These are phyloP conservation scores for Leccinum aurantiacum DNA, from an alignment of 768 basidiomycete species.

Conservation along the genomic window DNA sequence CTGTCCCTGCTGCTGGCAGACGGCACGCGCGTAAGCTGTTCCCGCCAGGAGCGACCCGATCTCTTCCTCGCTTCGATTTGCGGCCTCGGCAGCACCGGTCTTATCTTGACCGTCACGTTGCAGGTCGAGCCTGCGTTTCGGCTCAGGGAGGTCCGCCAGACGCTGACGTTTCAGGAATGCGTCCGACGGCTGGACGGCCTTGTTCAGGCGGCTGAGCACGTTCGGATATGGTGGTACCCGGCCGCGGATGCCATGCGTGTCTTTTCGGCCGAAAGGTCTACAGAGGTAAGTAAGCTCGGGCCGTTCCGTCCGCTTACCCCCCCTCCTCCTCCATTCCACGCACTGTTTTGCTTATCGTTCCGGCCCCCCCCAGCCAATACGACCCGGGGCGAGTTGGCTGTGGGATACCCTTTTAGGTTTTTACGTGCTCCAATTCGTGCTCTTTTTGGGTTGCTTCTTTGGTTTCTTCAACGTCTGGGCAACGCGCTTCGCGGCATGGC, in stretches of 20 bases:
- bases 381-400: slow-evolving; percentile 57
- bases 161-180: slow-evolving; percentile 62
- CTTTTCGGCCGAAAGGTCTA: slow-evolving; percentile 71
- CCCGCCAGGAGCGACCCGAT: slow-evolving; percentile 59
- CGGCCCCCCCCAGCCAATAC: slow-evolving; percentile 43
- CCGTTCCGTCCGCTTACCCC: slow-evolving; percentile 13
- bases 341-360: slow-evolving; percentile 7
- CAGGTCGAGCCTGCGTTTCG: slow-evolving; percentile 82
- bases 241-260: slow-evolving; percentile 69
- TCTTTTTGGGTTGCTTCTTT: slow-evolving; percentile 74
- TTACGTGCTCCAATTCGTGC: slow-evolving; percentile 80
- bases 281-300: slow-evolving; percentile 55
- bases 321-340: slow-evolving; percentile 7
- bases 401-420: slow-evolving; percentile 72
- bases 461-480: slow-evolving; percentile 61
- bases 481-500: slow-evolving; percentile 67
- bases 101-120: slow-evolving; percentile 77
- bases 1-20: slow-evolving; percentile 77
- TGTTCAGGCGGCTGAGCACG: slow-evolving; percentile 73
- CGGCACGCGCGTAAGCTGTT: slow-evolving; percentile 67
- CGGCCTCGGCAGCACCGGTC: slow-evolving; percentile 86
- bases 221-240: slow-evolving; percentile 96
- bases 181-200: slow-evolving; percentile 55
- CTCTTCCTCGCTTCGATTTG: slow-evolving; percentile 90
- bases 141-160: slow-evolving; percentile 68